Evolutionary conservation across 495 filamentous ascomycete species (phyloP).

Genomic region (Penicillium silybi): DNA sequence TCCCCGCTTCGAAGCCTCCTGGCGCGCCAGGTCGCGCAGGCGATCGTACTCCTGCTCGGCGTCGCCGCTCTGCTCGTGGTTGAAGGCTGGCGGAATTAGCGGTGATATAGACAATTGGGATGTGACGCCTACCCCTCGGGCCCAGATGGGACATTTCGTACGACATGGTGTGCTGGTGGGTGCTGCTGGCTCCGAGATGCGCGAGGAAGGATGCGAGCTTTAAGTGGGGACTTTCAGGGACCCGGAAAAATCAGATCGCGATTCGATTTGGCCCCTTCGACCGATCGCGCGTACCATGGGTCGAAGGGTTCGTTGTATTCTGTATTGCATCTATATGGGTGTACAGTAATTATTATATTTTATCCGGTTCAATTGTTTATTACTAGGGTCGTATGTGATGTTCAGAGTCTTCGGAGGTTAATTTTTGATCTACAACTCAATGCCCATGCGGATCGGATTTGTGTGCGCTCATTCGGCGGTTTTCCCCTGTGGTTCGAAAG

Average conservation of each 20-base stretch:
- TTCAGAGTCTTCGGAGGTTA: no score
- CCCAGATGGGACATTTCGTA: slow-evolving; percentile 64
- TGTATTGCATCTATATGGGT: not conserved
- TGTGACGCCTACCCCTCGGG: slow-evolving; percentile 35
- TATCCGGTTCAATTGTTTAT: no score
- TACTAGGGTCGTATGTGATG: no score
- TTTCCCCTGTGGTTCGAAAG: not conserved
- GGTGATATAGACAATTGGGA: not conserved
- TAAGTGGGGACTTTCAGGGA: slow-evolving; percentile 1
- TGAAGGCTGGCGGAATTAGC: slow-evolving; percentile 63
- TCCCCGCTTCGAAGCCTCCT: slow-evolving; percentile 70
- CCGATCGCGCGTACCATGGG: not conserved
- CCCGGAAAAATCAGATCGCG: slow-evolving; percentile 19
- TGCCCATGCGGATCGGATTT: not conserved
- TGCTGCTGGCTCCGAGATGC: not conserved
- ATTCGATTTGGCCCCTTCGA: not conserved
- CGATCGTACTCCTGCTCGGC: slow-evolving; percentile 90
- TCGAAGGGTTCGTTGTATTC: not conserved
- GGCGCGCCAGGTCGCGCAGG: slow-evolving; percentile 74
- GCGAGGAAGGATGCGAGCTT: slow-evolving; percentile 2
- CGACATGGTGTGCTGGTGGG: slow-evolving; percentile 40
- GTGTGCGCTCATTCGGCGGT: not conserved
- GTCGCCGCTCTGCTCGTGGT: slow-evolving; percentile 60
- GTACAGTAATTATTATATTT: not conserved
- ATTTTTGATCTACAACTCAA: no score